phyloP scores from a whole-genome alignment of 2,329 filamentous ascomycete species.

The Paraphaeosphaeria sporulosa region DNA sequence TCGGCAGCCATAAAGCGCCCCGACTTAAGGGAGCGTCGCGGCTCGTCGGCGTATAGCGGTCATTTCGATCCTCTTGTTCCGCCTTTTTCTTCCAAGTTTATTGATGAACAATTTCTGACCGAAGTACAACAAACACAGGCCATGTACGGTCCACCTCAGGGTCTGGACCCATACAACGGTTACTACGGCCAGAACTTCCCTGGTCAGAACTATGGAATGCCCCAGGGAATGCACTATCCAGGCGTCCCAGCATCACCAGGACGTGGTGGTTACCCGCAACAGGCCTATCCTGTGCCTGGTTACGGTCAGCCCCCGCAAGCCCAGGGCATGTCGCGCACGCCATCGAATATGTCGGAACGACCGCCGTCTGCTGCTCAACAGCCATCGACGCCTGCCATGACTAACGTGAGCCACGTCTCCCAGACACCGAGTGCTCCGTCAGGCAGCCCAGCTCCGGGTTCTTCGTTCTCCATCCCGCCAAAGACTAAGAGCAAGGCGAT shows the following conservation, averaged over 20 bases:
- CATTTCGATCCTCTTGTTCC: slow-evolving; percentile 46
- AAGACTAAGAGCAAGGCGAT: slow-evolving; percentile 76
- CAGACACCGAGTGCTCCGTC: slow-evolving; percentile 64
- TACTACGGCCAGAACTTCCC: slow-evolving; percentile 52
- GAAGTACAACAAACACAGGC: slow-evolving; percentile 67
- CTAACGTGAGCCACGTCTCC: slow-evolving; percentile 51
- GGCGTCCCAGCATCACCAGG: slow-evolving; percentile 56
- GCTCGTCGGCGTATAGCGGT: slow-evolving; percentile 27
- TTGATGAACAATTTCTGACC: slow-evolving; percentile 78
- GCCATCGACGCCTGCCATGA: slow-evolving; percentile 62
- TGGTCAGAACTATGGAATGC: slow-evolving; percentile 58
- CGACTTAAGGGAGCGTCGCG: slow-evolving; percentile 25
- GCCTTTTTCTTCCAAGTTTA: slow-evolving; percentile 72
- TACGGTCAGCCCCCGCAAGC: slow-evolving; percentile 66
- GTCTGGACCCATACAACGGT: slow-evolving; percentile 50
- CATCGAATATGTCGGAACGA: slow-evolving; percentile 63
- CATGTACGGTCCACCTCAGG: slow-evolving; percentile 64
- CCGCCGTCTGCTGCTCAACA: slow-evolving; percentile 68
- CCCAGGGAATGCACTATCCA: slow-evolving; percentile 54
- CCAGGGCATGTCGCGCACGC: slow-evolving; percentile 71
- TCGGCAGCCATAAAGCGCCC: slow-evolving; percentile 25
- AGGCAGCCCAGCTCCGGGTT: slow-evolving; percentile 67
- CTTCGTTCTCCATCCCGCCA: slow-evolving; percentile 68
- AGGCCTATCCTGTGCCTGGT: slow-evolving; percentile 58
- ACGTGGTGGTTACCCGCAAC: slow-evolving; percentile 56